These are phyloP conservation scores for Talaromyces amestolkiae DNA, from an alignment of 2,329 filamentous ascomycete species.

Conservation along the genomic window DNA sequence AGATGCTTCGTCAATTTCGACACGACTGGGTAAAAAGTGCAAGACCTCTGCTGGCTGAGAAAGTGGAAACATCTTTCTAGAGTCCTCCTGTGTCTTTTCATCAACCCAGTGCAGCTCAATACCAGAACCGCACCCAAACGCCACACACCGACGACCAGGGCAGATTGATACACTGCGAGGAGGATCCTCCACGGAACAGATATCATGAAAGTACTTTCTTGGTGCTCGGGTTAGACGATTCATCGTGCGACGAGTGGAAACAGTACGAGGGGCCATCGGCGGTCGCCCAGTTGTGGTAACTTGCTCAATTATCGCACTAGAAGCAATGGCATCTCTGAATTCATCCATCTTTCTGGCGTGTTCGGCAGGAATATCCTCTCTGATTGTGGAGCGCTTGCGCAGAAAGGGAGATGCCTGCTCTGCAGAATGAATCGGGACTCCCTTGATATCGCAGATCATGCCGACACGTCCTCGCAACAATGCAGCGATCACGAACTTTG, in stretches of 20 bases:
- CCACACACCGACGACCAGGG: slow-evolving; percentile 62
- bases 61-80: slow-evolving; percentile 41
- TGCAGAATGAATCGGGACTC: slow-evolving; percentile 19
- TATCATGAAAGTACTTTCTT: slow-evolving; percentile 48
- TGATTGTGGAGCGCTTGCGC: slow-evolving; percentile 6
- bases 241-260: slow-evolving; percentile 24
- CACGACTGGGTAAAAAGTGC: slow-evolving; percentile 59
- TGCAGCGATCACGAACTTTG: slow-evolving; percentile 56
- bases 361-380: slow-evolving; percentile 1
- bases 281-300: slow-evolving; percentile 15
- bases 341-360: slow-evolving; percentile 13
- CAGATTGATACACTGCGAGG: slow-evolving; percentile 65
- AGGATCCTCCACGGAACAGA: slow-evolving; percentile 62
- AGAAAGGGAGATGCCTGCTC: slow-evolving; percentile 19
- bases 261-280: slow-evolving; percentile 22
- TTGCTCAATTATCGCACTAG: slow-evolving; percentile 14
- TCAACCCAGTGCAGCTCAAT: slow-evolving; percentile 64
- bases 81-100: slow-evolving; percentile 41
- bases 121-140: slow-evolving; percentile 62
- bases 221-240: slow-evolving; percentile 32
- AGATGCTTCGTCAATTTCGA: slow-evolving; percentile 52
- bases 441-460: slow-evolving; percentile 57
- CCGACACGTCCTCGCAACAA: slow-evolving; percentile 61
- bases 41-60: slow-evolving; percentile 43
- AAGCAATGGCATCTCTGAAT: slow-evolving; percentile 19